A percentile compares a stretch with the other conserved stretches of the same genome.
Evolutionary conservation across 768 basidiomycete species (phyloP).

Genomic region (Mycena galericulata): DNA sequence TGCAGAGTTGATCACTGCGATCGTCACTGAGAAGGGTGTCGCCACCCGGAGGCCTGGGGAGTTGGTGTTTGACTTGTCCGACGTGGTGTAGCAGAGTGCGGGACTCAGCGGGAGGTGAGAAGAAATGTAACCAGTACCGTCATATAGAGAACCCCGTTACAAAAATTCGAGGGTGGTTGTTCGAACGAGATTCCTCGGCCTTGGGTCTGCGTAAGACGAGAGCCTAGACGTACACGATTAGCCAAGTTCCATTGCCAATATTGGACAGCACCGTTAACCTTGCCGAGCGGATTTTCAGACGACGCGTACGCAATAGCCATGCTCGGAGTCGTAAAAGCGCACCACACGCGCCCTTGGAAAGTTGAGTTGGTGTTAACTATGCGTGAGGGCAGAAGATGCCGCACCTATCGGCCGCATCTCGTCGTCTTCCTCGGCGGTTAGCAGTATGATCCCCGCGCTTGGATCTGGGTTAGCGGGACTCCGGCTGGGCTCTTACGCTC

Average conservation of each 20-base stretch:
- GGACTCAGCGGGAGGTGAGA: too few species aligned
- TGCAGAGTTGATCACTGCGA: constrained; percentile 91
- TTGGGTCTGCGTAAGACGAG: constrained; percentile 36
- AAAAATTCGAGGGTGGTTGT: constrained; percentile 25
- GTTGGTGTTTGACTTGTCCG: constrained; percentile 56
- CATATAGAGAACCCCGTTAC: constrained; percentile 29
- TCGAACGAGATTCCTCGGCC: constrained; percentile 22
- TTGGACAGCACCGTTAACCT: constrained; percentile 58
- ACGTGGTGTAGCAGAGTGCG: constrained; percentile 59
- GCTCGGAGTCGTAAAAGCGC: constrained; percentile 84
- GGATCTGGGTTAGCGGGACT: constrained; percentile 46
- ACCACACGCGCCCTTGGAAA: constrained; percentile 76
- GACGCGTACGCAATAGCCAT: constrained; percentile 85
- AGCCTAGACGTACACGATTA: constrained; percentile 18
- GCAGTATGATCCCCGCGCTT: constrained; percentile 72
- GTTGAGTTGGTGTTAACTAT: background rate
- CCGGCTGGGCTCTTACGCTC: constrained; percentile 24
- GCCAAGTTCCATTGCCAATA: background rate
- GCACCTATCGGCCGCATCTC: constrained; percentile 32
- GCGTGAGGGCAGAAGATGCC: constrained; percentile 4
- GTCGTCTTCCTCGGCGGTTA: constrained; percentile 59
- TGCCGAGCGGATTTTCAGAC: constrained; percentile 63
- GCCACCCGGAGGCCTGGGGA: constrained; percentile 66
- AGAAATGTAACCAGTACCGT: background rate
- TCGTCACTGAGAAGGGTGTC: constrained; percentile 96